phyloP scores from a whole-genome alignment of 2,329 filamentous ascomycete species.

The Tolypocladium nubicola region DNA sequence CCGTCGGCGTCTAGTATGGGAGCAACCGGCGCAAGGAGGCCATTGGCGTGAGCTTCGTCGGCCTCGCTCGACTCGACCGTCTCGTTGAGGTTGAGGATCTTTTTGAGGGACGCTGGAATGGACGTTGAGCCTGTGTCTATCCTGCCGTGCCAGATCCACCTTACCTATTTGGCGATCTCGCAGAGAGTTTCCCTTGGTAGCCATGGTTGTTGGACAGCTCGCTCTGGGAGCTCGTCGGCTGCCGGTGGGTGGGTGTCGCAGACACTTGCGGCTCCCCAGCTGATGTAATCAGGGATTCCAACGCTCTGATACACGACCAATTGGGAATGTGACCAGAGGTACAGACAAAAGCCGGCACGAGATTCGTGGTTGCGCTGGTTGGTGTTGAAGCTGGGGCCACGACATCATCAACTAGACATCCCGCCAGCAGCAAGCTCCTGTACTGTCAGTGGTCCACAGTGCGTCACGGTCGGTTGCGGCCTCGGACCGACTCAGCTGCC shows the following conservation, averaged over 20 bases:
- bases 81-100: constrained; percentile 91
- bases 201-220: constrained; percentile 23
- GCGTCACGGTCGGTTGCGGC: constrained; percentile 3
- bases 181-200: constrained; percentile 33
- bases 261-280: constrained; percentile 1
- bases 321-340: not conserved
- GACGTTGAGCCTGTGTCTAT: not conserved
- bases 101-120: constrained; percentile 72
- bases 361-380: not conserved
- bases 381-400: constrained; percentile 8
- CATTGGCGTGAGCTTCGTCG: constrained; percentile 54
- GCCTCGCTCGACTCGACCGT: constrained; percentile 47
- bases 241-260: not conserved
- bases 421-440: constrained; percentile 1
- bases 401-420: constrained; percentile 6
- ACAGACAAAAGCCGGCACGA: not conserved
- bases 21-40: constrained; percentile 56
- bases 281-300: not conserved
- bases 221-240: not conserved
- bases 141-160: not conserved
- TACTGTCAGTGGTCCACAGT: constrained; percentile 3
- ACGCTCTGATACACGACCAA: not conserved
- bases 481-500: constrained; percentile 10
- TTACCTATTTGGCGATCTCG: constrained; percentile 41
- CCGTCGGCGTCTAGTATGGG: constrained; percentile 78